Base-by-base conservation (phyloP, 2,329 filamentous ascomycete genomes). In the Zymoseptoria ardabiliae region DNA sequence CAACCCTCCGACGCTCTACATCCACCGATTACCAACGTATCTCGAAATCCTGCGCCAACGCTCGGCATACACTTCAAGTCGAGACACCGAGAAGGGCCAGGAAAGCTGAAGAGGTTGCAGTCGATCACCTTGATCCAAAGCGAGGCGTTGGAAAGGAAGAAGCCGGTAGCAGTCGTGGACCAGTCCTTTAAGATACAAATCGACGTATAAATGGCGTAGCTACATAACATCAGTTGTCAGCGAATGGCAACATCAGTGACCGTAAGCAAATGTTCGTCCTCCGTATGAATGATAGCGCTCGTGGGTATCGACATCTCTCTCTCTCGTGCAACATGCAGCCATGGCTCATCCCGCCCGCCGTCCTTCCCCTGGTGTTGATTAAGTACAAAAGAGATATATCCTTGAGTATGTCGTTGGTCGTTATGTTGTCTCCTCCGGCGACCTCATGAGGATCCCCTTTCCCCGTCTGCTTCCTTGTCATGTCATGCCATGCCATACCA, bases 11-110 rank as follows among this genome's bases (percentile, higher is more conserved):
- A 41, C 41, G 17, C 51, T 48, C 7, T 50, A 58, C 48, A 50
- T 52, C 51, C 58, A 57, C 25, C 51, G 54, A 9, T 25, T 54
- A 23, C 53, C 55, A 7, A 45, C 41, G 41, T 53, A 49, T 45
- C 35, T 56, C 30, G 51, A 53, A 64, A 48, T 25, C 13, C 56
- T 54, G 51, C 21, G n/a, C 30, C 50, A 58, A n/a, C 51, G 48
- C 13, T 9, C 56, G 21, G 5, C n/a, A 35, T 8, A 45, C 20
- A 50, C 7, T 21, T 19, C 50, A 11, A 45, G 28, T 9, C n/a
- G 28, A n/a, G 13, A 13, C 52, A 13, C 41, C 19, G 21, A 58
- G 25, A 35, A 53, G 45, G 17, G 35, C 54, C 51, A 51, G 21
- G n/a, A 17, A n/a, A 20, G 41, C 53, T 54, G 53, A 54, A 5